Conservation (phyloP, 495 filamentous ascomycete species). For the Neurospora sp. region DNA sequence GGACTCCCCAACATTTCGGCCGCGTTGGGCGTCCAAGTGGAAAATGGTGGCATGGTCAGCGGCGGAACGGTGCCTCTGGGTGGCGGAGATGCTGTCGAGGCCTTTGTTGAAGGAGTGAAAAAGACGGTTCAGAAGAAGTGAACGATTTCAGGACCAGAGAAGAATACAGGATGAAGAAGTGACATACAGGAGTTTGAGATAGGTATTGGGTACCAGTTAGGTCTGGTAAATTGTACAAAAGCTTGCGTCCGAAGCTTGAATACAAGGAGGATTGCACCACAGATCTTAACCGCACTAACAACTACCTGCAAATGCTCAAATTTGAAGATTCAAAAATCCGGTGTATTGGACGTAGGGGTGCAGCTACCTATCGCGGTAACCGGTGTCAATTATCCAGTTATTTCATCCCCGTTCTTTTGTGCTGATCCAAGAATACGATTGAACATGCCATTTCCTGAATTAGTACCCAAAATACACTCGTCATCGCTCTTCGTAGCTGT, state of each 20-base stretch:
- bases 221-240: neutral
- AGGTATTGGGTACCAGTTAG: neutral
- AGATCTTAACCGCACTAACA: neutral
- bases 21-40: slow-evolving; percentile 66
- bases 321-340: neutral
- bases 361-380: neutral
- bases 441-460: neutral
- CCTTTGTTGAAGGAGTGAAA: slow-evolving; percentile 81
- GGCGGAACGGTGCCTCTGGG: slow-evolving; percentile 72
- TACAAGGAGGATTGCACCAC: neutral
- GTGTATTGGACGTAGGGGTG: too few relatives aligned
- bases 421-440: too few relatives aligned
- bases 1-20: slow-evolving; percentile 83
- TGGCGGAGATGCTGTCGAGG: slow-evolving; percentile 79
- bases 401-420: too few relatives aligned
- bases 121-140: slow-evolving; percentile 54
- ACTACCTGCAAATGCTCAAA: neutral
- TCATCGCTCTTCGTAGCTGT: neutral
- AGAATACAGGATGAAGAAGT: neutral
- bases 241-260: neutral
- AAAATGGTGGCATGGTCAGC: slow-evolving; percentile 70
- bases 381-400: too few relatives aligned
- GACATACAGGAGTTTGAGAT: neutral
- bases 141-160: neutral
- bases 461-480: neutral